Evolutionary conservation across 2,329 filamentous ascomycete genomes (phyloP).

Genomic region (Escovopsis sp.): DNA sequence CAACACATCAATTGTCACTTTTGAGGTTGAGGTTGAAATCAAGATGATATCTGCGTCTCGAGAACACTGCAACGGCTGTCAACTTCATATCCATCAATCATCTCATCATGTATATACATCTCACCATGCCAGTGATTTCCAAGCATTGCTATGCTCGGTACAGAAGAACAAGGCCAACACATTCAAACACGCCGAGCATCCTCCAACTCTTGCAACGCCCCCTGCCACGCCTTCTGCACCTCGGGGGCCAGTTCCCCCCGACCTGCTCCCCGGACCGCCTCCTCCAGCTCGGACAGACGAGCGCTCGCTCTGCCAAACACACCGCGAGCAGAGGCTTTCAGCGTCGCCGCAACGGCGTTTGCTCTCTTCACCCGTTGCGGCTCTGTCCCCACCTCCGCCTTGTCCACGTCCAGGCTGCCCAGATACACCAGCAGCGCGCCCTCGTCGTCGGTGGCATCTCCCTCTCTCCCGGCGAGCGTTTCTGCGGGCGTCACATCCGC

Average conservation of each 20-base stretch:
- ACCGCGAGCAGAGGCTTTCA: slow-evolving; percentile 27
- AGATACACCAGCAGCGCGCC: slow-evolving; percentile 25
- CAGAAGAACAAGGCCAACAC: too few relatives aligned
- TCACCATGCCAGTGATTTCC: too few relatives aligned
- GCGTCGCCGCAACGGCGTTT: slow-evolving; percentile 28
- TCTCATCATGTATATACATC: too few relatives aligned
- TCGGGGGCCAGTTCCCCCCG: slow-evolving; percentile 29
- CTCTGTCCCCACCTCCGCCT: slow-evolving; percentile 34
- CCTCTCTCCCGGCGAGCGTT: slow-evolving; percentile 3
- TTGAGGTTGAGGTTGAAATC: too few relatives aligned
- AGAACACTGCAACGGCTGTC: too few relatives aligned
- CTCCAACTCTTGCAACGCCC: slow-evolving; percentile 18
- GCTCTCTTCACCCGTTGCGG: slow-evolving; percentile 33
- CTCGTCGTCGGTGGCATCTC: slow-evolving; percentile 3
- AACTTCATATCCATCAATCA: too few relatives aligned
- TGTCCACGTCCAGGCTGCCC: slow-evolving; percentile 30
- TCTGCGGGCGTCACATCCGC: slow-evolving; percentile 19
- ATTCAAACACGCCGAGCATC: neutral
- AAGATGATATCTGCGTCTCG: too few relatives aligned
- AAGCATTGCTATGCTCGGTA: too few relatives aligned
- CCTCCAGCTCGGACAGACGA: slow-evolving; percentile 16
- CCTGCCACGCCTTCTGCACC: slow-evolving; percentile 28
- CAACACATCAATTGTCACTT: too few relatives aligned
- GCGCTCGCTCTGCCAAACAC: slow-evolving; percentile 22
- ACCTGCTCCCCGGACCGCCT: slow-evolving; percentile 20